These are phyloP conservation scores for Plasmodium vinckei DNA, from an alignment of 169 alveolate genomes.

Conservation along the genomic window DNA sequence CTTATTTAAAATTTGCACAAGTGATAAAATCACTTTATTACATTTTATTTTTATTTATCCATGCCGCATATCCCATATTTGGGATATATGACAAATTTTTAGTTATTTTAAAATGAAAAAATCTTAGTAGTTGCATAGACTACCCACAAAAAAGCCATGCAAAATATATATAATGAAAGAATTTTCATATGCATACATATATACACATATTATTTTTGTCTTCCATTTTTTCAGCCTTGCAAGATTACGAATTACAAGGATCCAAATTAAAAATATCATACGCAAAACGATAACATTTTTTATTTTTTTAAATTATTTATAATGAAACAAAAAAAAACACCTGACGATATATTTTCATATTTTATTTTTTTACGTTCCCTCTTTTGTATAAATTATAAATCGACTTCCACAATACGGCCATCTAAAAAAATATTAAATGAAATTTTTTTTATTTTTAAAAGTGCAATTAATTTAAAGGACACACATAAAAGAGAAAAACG, in stretches of 20 bases:
- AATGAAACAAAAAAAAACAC: background rate
- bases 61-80: too few relatives aligned
- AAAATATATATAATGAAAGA: too few relatives aligned
- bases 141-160: too few relatives aligned
- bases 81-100: too few relatives aligned
- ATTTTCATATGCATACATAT: too few relatives aligned
- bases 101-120: too few relatives aligned
- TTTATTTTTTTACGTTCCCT: slow-evolving; percentile 36
- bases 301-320: too few relatives aligned
- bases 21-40: background rate
- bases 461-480: background rate
- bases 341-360: background rate
- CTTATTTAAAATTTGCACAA: background rate
- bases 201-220: background rate
- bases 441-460: slow-evolving; percentile 12
- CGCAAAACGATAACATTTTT: slow-evolving; percentile 42
- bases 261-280: slow-evolving; percentile 64
- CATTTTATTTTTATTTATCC: too few relatives aligned
- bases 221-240: slow-evolving; percentile 58
- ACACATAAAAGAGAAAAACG: background rate
- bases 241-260: slow-evolving; percentile 75
- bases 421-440: slow-evolving; percentile 35
- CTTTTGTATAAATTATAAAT: slow-evolving; percentile 54
- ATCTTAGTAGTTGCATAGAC: too few relatives aligned
- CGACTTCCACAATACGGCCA: slow-evolving; percentile 73